Evolutionary conservation across 352 stramenopile species (phyloP).

Genomic region (Globisporangium middletonii): DNA sequence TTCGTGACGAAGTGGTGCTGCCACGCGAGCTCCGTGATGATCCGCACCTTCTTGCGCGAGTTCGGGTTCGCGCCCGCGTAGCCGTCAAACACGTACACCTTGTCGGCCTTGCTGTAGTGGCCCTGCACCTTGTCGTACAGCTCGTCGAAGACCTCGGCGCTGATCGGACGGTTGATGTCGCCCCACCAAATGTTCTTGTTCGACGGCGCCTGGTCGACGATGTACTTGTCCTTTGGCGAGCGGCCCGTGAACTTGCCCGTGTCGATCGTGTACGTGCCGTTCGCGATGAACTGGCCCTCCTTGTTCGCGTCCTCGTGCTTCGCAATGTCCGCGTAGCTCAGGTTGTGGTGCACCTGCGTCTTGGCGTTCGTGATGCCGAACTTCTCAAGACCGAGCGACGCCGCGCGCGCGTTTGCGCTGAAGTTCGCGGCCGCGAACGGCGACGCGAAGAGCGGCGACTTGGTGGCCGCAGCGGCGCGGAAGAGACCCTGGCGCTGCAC

Average conservation of each 20-base stretch:
- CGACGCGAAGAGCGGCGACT: slow-evolving; percentile 15
- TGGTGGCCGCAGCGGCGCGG: slow-evolving; percentile 21
- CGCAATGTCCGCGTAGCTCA: slow-evolving; percentile 94
- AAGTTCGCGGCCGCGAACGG: slow-evolving; percentile 28
- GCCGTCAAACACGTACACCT: slow-evolving; percentile 95
- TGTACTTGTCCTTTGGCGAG: slow-evolving; percentile 98
- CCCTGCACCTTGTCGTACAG: slow-evolving; percentile 92
- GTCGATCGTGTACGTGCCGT: slow-evolving; percentile 95
- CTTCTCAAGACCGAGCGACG: slow-evolving; percentile 69
- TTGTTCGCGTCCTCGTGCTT: slow-evolving; percentile 94
- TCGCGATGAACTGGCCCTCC: slow-evolving; percentile 87
- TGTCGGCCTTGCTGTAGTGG: slow-evolving; percentile 91
- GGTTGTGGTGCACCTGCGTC: slow-evolving; percentile 92
- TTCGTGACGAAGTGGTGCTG: slow-evolving; percentile 98
- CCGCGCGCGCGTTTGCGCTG: slow-evolving; percentile 35
- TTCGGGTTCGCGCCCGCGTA: slow-evolving; percentile 92
- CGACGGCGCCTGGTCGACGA: slow-evolving; percentile 91
- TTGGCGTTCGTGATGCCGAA: slow-evolving; percentile 90
- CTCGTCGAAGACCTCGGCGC: slow-evolving; percentile 92
- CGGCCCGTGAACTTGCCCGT: slow-evolving; percentile 98
- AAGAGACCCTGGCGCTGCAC: slow-evolving; percentile 42
- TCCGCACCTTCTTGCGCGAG: slow-evolving; percentile 94
- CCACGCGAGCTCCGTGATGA: slow-evolving; percentile 97
- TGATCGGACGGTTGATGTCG: slow-evolving; percentile 94
- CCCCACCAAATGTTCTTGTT: slow-evolving; percentile 97